Base-by-base conservation (phyloP, 2,329 filamentous ascomycete species). In the Didymella keratinophila region DNA sequence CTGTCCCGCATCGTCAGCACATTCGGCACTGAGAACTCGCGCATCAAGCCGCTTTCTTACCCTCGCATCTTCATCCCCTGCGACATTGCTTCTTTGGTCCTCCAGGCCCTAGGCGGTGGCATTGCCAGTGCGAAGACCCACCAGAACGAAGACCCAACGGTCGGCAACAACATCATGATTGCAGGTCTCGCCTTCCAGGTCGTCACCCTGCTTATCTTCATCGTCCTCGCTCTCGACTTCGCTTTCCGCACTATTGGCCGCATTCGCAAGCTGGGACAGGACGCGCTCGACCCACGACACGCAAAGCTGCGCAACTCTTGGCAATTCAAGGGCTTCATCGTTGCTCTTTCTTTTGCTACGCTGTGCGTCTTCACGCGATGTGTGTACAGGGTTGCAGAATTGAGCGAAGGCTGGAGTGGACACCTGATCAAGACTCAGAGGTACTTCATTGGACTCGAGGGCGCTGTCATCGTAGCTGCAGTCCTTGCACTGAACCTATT, bases 351-450 rank as follows among this genome's bases (percentile, higher is more conserved):
- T 1, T 71, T 89, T 2, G 82, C 86, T 2, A 87, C 87, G n/a
- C 51, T 89, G 12, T 83, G 82, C 65, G 86, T 91, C 67, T 84
- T 90, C 61, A 84, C 85, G 67, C 81, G 89, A 9, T 87, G 84
- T 63, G 83, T 87, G 41, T 91, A 87, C 74, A 83, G 89, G 53
- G 84, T 89, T 21, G 85, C 84, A 0, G 88, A 91, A 80, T 76
- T 91, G 62, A 84, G 82, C 62, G 79, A 84, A 51, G 89, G 89
- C 1, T 92, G 87, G 84, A 74, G 70, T 3, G 87, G 87, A 0
- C 74, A 80, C 21, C 73, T 91, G 65, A 88, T 88, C 71, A 66
- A 68, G 46, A 76, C 71, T 20, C 72, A 78, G 55, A 70, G 62
- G 28, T 77, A 77, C 51, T 78, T 78, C 34, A 74, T 78, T 53